Percentiles rank a stretch among this genome's conserved stretches.
phyloP scores from a whole-genome alignment of 2,329 filamentous ascomycete genomes.

The Neofusicoccum cordaticola region DNA sequence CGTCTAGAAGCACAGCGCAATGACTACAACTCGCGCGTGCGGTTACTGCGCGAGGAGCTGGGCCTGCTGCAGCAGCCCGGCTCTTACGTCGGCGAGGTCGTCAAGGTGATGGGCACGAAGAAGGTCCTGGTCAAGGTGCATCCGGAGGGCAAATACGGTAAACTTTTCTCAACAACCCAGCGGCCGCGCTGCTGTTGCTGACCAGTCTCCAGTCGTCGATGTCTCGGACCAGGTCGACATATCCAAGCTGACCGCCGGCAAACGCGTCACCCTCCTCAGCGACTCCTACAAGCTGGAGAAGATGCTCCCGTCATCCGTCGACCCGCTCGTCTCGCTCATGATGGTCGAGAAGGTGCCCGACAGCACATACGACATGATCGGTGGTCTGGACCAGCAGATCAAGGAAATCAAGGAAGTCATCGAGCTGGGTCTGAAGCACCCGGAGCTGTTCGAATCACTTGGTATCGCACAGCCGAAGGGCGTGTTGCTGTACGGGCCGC shows the following conservation, averaged over 20 bases:
- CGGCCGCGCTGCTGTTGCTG: neutral
- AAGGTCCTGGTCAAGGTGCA: conserved; percentile 99
- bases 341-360: conserved; percentile 99
- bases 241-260: conserved; percentile 91
- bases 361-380: conserved; percentile 99
- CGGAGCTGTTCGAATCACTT: conserved; percentile 97
- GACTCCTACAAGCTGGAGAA: conserved; percentile 99
- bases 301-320: conserved; percentile 95
- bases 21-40: conserved; percentile 98
- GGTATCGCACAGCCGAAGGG: conserved; percentile 98
- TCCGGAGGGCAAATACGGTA: conserved; percentile 99
- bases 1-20: conserved; percentile 96
- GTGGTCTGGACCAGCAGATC: conserved; percentile 96
- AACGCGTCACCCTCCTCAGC: conserved; percentile 92
- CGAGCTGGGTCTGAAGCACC: conserved; percentile 96
- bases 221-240: conserved; percentile 93
- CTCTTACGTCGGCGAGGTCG: conserved; percentile 98
- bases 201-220: conserved; percentile 73
- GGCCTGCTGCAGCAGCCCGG: conserved; percentile 94
- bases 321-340: conserved; percentile 98
- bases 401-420: conserved; percentile 99
- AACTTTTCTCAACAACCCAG: conserved; percentile 28
- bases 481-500: conserved; percentile 92
- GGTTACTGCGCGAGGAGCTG: conserved; percentile 89
- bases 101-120: conserved; percentile 99